Conservation (phyloP, 2,329 filamentous ascomycete genomes). For the Metarhizium album region DNA sequence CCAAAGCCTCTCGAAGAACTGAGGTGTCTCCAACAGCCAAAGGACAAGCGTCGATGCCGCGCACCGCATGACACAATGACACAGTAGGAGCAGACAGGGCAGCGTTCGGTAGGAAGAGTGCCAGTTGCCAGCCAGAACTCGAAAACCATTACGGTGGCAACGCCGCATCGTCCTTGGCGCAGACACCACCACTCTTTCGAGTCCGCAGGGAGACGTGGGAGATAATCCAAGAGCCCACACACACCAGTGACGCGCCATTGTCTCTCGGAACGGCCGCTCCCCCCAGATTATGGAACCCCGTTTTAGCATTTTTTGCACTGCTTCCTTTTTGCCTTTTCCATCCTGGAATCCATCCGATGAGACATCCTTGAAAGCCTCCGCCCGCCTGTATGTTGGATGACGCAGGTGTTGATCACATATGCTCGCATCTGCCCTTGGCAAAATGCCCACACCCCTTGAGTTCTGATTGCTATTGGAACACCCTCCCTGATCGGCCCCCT, state of each 20-base stretch:
- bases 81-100: too few species aligned
- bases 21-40: background rate
- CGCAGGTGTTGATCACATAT: slow-evolving; percentile 5
- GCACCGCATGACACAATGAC: background rate
- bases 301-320: background rate
- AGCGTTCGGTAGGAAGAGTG: background rate
- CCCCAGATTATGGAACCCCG: slow-evolving; percentile 9
- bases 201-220: background rate
- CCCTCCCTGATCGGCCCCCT: background rate
- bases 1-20: background rate
- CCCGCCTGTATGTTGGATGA: slow-evolving; percentile 12
- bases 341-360: slow-evolving; percentile 23
- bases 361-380: slow-evolving; percentile 20
- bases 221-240: slow-evolving; percentile 1
- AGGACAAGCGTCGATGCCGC: background rate
- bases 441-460: background rate
- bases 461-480: background rate
- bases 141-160: background rate
- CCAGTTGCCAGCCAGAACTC: background rate
- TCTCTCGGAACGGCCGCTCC: slow-evolving; percentile 13
- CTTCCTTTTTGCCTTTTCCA: slow-evolving; percentile 3
- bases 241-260: slow-evolving; percentile 11
- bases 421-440: background rate
- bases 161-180: background rate
- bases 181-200: background rate